Evolutionary conservation across 2,329 filamentous ascomycete species (phyloP).

Genomic region (Proliferodiscus dingleyae): DNA sequence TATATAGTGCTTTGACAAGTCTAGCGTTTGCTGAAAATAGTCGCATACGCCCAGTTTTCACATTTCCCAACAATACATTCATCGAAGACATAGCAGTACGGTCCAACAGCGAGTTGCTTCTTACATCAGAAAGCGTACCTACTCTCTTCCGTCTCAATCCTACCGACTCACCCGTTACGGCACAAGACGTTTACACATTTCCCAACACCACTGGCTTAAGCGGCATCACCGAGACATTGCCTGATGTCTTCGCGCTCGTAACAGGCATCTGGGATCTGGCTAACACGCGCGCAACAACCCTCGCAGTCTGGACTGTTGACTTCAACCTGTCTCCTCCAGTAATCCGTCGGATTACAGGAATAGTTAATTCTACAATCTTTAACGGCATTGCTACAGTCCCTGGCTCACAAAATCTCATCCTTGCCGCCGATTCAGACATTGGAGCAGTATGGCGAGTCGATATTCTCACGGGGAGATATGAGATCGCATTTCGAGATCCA

Average conservation of each 20-base stretch:
- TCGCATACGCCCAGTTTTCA: too few relatives aligned
- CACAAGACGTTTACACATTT: neutral
- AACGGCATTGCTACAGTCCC: constrained; percentile 1
- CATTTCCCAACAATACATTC: neutral
- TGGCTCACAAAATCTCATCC: neutral
- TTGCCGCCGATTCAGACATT: neutral
- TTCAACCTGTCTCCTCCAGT: neutral
- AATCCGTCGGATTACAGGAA: too few relatives aligned
- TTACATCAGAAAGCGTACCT: neutral
- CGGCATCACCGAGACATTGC: neutral
- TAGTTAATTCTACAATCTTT: neutral
- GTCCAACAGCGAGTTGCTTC: neutral
- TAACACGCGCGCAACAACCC: neutral
- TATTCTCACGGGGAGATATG: neutral
- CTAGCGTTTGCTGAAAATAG: too few relatives aligned
- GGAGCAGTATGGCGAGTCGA: neutral
- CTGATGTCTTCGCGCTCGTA: neutral
- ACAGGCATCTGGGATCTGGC: neutral
- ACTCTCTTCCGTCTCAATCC: neutral
- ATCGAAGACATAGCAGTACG: neutral
- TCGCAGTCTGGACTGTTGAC: neutral
- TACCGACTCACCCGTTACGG: neutral
- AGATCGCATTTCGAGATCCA: neutral
- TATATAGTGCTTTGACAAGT: too few relatives aligned
- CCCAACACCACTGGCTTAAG: neutral